These are phyloP conservation scores for Solanum chacoense DNA, from an alignment of 305 asterid genomes.

Conservation along the genomic window DNA sequence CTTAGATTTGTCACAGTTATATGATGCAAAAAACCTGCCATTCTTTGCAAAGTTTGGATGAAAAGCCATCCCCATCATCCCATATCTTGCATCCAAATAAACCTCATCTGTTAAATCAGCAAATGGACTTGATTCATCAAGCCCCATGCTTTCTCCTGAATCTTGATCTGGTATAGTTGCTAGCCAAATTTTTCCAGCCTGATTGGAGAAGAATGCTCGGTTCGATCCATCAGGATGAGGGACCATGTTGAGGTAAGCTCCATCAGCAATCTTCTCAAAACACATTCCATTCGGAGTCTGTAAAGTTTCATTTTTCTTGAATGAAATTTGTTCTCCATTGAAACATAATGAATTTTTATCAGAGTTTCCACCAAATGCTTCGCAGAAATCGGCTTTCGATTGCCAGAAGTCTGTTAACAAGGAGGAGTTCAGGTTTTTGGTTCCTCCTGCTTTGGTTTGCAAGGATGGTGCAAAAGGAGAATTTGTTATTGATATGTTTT, in stretches of 20 bases:
- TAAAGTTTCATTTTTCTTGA: slow-evolving; percentile 28
- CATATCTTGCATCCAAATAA: slow-evolving; percentile 48
- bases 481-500: slow-evolving; percentile 31
- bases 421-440: slow-evolving; percentile 38
- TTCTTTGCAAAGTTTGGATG: slow-evolving; percentile 68
- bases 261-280: slow-evolving; percentile 66
- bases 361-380: slow-evolving; percentile 49
- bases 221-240: slow-evolving; percentile 92
- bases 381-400: slow-evolving; percentile 61
- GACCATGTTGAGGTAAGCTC: slow-evolving; percentile 73
- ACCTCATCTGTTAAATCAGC: slow-evolving; percentile 86
- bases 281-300: slow-evolving; percentile 62
- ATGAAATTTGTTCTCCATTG: slow-evolving; percentile 40
- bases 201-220: slow-evolving; percentile 71
- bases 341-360: slow-evolving; percentile 50
- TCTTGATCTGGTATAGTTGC: slow-evolving; percentile 79
- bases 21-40: slow-evolving; percentile 89
- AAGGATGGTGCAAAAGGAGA: slow-evolving; percentile 84
- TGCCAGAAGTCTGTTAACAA: slow-evolving; percentile 74
- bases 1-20: slow-evolving; percentile 63
- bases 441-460: slow-evolving; percentile 37
- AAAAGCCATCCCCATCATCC: slow-evolving; percentile 94
- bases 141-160: slow-evolving; percentile 48
- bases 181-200: slow-evolving; percentile 71
- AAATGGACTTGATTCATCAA: slow-evolving; percentile 71